Percentiles rank a stretch among this genome's conserved stretches.
Evolutionary conservation across 768 basidiomycete species (phyloP).

Genomic region (Trametes meyenii): DNA sequence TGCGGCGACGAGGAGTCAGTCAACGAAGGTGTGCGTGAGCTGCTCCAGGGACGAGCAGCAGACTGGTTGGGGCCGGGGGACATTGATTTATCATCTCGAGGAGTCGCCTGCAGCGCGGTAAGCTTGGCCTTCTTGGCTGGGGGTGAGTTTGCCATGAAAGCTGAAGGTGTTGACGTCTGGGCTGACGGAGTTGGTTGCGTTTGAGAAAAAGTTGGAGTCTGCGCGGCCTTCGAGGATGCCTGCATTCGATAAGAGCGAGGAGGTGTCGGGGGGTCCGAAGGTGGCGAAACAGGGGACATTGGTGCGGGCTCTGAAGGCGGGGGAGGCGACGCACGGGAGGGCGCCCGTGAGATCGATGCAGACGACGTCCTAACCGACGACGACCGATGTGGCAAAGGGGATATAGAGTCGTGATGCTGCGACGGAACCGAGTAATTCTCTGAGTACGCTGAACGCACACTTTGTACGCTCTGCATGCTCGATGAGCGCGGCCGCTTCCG

Average conservation of each 20-base stretch:
- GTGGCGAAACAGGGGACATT: neutral
- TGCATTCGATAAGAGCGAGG: neutral
- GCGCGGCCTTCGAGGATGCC: neutral
- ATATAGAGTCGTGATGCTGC: neutral
- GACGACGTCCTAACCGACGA: neutral
- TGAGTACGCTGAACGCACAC: constrained; percentile 3
- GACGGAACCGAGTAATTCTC: neutral
- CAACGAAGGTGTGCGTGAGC: constrained; percentile 9
- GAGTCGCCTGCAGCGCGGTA: neutral
- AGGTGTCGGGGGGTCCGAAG: neutral
- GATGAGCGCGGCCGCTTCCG: constrained; percentile 16
- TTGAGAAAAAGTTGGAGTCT: neutral
- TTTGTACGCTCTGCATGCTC: constrained; percentile 17
- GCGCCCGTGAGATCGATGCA: neutral
- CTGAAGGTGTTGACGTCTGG: neutral
- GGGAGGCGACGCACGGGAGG: neutral
- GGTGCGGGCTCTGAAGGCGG: neutral
- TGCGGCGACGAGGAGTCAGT: neutral
- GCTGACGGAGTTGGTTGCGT: neutral
- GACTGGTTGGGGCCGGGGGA: constrained; percentile 7
- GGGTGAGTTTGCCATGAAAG: constrained; percentile 2
- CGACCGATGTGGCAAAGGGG: neutral
- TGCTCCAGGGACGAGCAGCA: constrained; percentile 1
- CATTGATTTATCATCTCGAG: neutral
- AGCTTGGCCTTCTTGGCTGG: constrained; percentile 21